Evolutionary conservation across 192 early-diverging fungal species (phyloP).

Genomic region (Backusella morwellensis): DNA sequence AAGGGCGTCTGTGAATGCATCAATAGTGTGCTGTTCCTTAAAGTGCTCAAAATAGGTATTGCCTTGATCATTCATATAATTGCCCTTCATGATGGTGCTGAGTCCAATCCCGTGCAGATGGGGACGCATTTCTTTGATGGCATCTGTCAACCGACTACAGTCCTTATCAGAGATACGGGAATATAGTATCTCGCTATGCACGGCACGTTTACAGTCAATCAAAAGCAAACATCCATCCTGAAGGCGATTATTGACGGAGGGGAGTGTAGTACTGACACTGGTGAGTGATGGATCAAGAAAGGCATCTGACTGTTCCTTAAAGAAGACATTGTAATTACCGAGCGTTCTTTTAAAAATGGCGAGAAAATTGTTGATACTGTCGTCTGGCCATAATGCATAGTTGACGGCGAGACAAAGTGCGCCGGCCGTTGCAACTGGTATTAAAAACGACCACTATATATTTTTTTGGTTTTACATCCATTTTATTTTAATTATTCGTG

Average conservation of each 20-base stretch:
- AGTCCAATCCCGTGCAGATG: conserved; percentile 13
- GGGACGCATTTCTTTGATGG: conserved; percentile 1
- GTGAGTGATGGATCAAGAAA: conserved; percentile 8
- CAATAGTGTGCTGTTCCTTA: not conserved
- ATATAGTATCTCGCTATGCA: conserved; percentile 5
- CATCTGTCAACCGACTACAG: conserved; percentile 9
- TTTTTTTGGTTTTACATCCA: not conserved
- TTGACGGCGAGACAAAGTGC: conserved; percentile 21
- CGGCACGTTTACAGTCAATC: conserved; percentile 12
- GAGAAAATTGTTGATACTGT: conserved; percentile 25
- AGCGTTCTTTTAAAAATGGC: conserved; percentile 7
- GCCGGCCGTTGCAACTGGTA: conserved; percentile 17
- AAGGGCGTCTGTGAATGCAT: not conserved
- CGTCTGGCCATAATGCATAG: conserved; percentile 29
- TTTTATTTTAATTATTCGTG: no score
- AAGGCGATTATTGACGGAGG: not conserved
- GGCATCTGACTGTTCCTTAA: conserved; percentile 15
- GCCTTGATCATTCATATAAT: not conserved
- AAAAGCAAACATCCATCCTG: conserved; percentile 6
- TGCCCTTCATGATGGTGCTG: not conserved
- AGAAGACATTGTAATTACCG: not conserved
- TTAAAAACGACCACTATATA: conserved; percentile 24
- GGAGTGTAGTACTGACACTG: not conserved
- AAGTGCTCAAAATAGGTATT: not conserved
- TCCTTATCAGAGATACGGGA: conserved; percentile 13